Evolutionary conservation across 345 rosid species (phyloP), one percentile per base, ranked within the genome.

Genomic region (Salix koriyanagi): DNA sequence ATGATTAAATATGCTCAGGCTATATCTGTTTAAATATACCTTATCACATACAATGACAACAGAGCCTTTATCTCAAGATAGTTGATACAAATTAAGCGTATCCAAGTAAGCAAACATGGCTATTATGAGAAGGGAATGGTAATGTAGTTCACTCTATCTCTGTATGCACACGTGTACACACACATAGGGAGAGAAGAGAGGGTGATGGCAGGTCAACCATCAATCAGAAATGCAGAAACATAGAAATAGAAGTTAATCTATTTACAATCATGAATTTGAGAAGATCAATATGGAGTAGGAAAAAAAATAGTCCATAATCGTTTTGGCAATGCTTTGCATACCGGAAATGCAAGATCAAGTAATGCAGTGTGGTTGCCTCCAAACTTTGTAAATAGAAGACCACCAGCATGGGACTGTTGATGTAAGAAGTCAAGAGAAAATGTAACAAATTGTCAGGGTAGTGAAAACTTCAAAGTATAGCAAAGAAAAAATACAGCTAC

Each of bases 341-440:
- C 99, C 83, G 97, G 97, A 79, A 96, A 92, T 16, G 99, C 95
- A 69, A 96, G 89, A 76, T 96, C 99, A 71, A 96, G 87, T 50
- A 96, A 77, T 50, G 99, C 96, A 15, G 99, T 90, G 79, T 92
- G 97, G 79, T 90, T 96, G 89, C 98, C 84, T 34, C 96, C 97
- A 88, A 96, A 89, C 84, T 96, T 96, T 5, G 99, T 96, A 75
- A 96, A 91, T 68, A 96, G 68, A 86, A 96, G 93, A 44, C 98
- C 91, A 30, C 99, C 96, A 46, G 97, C 91, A 84, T 93, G 97
- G 50, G 97, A 89, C 99, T 96, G 94, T 72, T 32, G 85, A 75
- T 78, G 70, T 26, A 75, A 71, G 36, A 37, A 48, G 25, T 54
- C 46, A 21, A 32, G 11, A 7, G 42, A 32, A 56, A 34, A 15